Percentiles rank a stretch among this genome's conserved stretches.
Evolutionary conservation across 1,284 basidiomycete species (phyloP).

Genomic region (Moesziomyces sp.): DNA sequence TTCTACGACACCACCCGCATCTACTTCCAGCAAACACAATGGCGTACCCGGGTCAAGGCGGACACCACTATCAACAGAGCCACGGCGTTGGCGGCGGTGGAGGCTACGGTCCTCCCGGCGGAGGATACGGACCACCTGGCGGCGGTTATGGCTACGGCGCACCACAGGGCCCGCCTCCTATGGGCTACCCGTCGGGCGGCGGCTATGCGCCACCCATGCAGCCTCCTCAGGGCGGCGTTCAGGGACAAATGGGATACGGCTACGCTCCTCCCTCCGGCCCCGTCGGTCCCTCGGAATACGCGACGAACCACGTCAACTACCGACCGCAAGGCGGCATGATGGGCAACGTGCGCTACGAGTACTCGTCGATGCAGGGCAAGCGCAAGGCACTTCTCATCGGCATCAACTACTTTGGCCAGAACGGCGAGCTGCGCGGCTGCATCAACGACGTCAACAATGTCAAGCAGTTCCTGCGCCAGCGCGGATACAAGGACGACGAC

Average conservation of each 20-base stretch:
- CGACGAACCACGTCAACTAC: slow-evolving; percentile 50
- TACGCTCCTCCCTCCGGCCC: slow-evolving; percentile 36
- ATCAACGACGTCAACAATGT: slow-evolving; percentile 67
- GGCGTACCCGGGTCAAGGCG: slow-evolving; percentile 60
- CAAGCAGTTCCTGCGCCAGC: slow-evolving; percentile 61
- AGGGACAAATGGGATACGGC: slow-evolving; percentile 49
- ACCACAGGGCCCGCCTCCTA: slow-evolving; percentile 25
- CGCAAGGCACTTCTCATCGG: slow-evolving; percentile 67
- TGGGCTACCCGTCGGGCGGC: slow-evolving; percentile 20
- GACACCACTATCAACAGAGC: slow-evolving; percentile 53
- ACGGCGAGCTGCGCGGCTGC: slow-evolving; percentile 64
- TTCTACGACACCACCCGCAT: background rate
- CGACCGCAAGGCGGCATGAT: slow-evolving; percentile 61
- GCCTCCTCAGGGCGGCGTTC: slow-evolving; percentile 30
- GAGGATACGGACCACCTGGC: slow-evolving; percentile 23
- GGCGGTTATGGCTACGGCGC: slow-evolving; percentile 46
- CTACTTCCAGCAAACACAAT: slow-evolving; percentile 12
- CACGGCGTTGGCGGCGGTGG: slow-evolving; percentile 45
- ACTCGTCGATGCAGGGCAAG: slow-evolving; percentile 65
- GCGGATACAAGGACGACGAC: slow-evolving; percentile 66
- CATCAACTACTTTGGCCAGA: slow-evolving; percentile 64
- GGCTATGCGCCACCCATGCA: slow-evolving; percentile 39
- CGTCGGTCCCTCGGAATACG: slow-evolving; percentile 59
- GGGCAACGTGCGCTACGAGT: slow-evolving; percentile 60
- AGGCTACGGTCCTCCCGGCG: slow-evolving; percentile 23